phyloP scores from a whole-genome alignment of 805 yeast genomes.

The Saturnispora dispora region DNA sequence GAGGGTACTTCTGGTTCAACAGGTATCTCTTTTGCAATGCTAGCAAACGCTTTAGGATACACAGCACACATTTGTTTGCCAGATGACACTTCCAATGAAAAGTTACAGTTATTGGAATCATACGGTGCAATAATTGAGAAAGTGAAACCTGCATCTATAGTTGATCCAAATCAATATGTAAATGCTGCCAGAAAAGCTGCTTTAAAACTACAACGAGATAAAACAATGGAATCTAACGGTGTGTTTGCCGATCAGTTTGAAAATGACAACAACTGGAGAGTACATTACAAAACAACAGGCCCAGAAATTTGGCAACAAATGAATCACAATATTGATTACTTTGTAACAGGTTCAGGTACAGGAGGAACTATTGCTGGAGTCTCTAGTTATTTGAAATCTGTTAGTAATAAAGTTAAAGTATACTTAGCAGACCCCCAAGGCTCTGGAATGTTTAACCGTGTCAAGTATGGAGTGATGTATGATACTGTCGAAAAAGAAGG shows the following conservation, averaged over 20 bases:
- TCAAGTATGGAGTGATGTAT: slow-evolving; percentile 90
- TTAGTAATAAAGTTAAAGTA: slow-evolving; percentile 34
- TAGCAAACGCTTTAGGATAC: slow-evolving; percentile 85
- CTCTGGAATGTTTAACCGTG: slow-evolving; percentile 77
- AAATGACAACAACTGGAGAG: slow-evolving; percentile 81
- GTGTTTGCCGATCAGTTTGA: slow-evolving; percentile 95
- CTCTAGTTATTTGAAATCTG: slow-evolving; percentile 57
- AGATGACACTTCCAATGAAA: slow-evolving; percentile 84
- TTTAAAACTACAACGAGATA: slow-evolving; percentile 34
- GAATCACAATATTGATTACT: slow-evolving; percentile 55
- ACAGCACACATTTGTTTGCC: slow-evolving; percentile 90
- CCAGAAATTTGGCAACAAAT: slow-evolving; percentile 85
- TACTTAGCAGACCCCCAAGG: slow-evolving; percentile 95
- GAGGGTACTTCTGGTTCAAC: slow-evolving; percentile 98
- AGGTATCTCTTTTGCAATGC: slow-evolving; percentile 85
- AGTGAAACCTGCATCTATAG: slow-evolving; percentile 92
- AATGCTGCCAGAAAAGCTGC: slow-evolving; percentile 75
- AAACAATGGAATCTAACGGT: slow-evolving; percentile 39
- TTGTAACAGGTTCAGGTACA: slow-evolving; percentile 91
- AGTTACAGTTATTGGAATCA: slow-evolving; percentile 56
- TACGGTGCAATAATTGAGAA: slow-evolving; percentile 78
- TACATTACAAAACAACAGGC: slow-evolving; percentile 77
- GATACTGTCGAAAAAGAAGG: slow-evolving; percentile 87
- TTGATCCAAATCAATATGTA: slow-evolving; percentile 87
- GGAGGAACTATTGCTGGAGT: slow-evolving; percentile 98